These are phyloP conservation scores for Mortierella sp. DNA, from an alignment of 371 early-diverging fungal species.

Conservation along the genomic window DNA sequence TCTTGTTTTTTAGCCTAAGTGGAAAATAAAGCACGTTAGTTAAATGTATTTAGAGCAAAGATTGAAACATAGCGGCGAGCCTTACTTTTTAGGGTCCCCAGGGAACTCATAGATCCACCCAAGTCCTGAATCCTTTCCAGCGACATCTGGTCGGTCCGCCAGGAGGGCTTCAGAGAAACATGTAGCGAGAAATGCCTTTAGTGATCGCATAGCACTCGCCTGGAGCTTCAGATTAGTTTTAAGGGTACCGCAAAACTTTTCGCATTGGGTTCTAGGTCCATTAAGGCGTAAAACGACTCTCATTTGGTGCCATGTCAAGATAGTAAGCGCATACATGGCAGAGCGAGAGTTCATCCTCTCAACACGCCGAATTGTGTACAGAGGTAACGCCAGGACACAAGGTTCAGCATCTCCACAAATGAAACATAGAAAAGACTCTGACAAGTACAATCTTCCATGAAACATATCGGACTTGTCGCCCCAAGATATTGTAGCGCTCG, in stretches of 20 bases:
- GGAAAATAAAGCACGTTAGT: background rate
- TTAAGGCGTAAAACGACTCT: slow-evolving; percentile 64
- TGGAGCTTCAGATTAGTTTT: slow-evolving; percentile 68
- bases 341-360: slow-evolving; percentile 75
- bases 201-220: slow-evolving; percentile 79
- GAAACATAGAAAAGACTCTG: slow-evolving; percentile 89
- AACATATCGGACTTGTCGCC: slow-evolving; percentile 54
- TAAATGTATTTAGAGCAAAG: background rate
- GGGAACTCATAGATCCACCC: slow-evolving; percentile 91
- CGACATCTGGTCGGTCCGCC: slow-evolving; percentile 65
- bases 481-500: slow-evolving; percentile 63
- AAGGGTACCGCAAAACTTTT: slow-evolving; percentile 66
- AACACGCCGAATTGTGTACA: slow-evolving; percentile 91
- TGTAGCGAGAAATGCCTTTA: slow-evolving; percentile 86
- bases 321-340: slow-evolving; percentile 62
- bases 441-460: slow-evolving; percentile 82
- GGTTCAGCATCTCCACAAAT: slow-evolving; percentile 67
- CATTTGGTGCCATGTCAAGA: slow-evolving; percentile 76
- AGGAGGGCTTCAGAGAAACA: slow-evolving; percentile 83
- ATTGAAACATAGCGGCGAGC: background rate
- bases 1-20: slow-evolving; percentile 74
- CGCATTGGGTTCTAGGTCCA: slow-evolving; percentile 63
- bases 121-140: slow-evolving; percentile 73
- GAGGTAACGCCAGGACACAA: slow-evolving; percentile 84
- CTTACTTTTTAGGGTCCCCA: slow-evolving; percentile 75